Evolutionary conservation across 2,329 filamentous ascomycete species (phyloP).

Genomic region (Didymella lethalis): DNA sequence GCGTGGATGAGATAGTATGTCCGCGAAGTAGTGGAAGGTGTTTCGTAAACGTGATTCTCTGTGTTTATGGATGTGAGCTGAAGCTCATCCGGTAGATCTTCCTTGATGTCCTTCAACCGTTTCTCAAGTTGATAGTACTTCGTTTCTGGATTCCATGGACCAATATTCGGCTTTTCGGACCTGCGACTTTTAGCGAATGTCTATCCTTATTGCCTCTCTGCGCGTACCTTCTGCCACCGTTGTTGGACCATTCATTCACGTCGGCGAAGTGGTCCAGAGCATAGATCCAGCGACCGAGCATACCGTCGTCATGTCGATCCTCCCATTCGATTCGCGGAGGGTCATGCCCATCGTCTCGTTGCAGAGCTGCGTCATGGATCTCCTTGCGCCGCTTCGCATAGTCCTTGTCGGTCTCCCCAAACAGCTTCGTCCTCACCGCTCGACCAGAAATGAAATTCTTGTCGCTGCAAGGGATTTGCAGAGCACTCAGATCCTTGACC

Average conservation of each 20-base stretch:
- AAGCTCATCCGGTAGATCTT: constrained; percentile 63
- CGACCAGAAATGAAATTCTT: constrained; percentile 69
- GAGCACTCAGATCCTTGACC: constrained; percentile 62
- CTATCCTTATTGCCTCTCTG: not conserved
- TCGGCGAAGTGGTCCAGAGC: constrained; percentile 64
- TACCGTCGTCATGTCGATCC: constrained; percentile 58
- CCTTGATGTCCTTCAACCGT: constrained; percentile 63
- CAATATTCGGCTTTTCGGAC: constrained; percentile 52
- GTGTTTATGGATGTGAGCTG: constrained; percentile 68
- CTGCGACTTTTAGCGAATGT: constrained; percentile 10
- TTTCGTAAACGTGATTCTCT: constrained; percentile 68
- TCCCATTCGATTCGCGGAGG: constrained; percentile 53
- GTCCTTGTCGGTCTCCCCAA: constrained; percentile 30
- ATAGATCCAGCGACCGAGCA: constrained; percentile 61
- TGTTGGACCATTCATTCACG: constrained; percentile 66
- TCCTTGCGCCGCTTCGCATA: constrained; percentile 24
- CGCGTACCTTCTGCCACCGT: constrained; percentile 61
- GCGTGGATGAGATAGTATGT: constrained; percentile 73
- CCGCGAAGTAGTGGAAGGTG: constrained; percentile 63
- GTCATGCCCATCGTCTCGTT: constrained; percentile 11
- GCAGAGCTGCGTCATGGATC: constrained; percentile 12
- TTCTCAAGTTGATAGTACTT: constrained; percentile 63
- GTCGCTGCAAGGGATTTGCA: constrained; percentile 74
- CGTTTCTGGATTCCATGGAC: constrained; percentile 68
- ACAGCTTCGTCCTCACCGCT: constrained; percentile 58